Conservation (phyloP, 2,329 filamentous ascomycete genomes). For the Pseudonectria foliicola region DNA sequence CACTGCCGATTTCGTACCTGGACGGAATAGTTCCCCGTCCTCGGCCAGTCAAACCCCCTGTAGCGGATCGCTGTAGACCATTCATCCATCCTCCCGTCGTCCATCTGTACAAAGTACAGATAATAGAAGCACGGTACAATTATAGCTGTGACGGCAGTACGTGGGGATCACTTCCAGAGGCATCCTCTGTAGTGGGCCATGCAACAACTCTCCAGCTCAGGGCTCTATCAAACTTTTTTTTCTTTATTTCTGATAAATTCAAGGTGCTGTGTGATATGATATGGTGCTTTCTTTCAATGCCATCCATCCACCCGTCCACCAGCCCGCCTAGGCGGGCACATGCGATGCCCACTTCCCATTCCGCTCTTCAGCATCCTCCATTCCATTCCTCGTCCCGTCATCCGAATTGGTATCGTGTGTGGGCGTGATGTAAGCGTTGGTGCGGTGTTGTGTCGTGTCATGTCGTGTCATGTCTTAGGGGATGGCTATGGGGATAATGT, state of each 20-base stretch:
- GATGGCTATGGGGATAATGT: too few species aligned
- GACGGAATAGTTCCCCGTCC: too few species aligned
- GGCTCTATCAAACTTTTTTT: conserved; percentile 2
- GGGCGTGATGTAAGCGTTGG: conserved; percentile 1
- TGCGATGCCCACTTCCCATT: conserved; percentile 12
- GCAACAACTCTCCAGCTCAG: too few species aligned
- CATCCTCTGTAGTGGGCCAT: too few species aligned
- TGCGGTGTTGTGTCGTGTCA: background rate
- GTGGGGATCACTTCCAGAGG: too few species aligned
- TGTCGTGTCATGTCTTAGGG: conserved; percentile 8
- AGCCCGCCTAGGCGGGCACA: conserved; percentile 10
- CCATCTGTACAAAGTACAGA: too few species aligned
- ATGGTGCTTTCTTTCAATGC: conserved; percentile 16
- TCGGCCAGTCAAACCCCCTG: too few species aligned
- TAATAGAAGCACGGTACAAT: too few species aligned
- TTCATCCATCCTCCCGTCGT: too few species aligned
- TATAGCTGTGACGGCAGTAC: too few species aligned
- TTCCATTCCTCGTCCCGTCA: conserved; percentile 13
- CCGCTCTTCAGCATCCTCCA: conserved; percentile 15
- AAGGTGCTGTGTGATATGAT: conserved; percentile 20
- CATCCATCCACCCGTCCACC: conserved; percentile 21
- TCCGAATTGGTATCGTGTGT: conserved; percentile 6
- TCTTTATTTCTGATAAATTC: conserved; percentile 1
- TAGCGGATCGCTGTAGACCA: too few species aligned
- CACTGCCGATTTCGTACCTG: too few species aligned